phyloP scores from a whole-genome alignment of 352 stramenopile genomes.

The Poterioochromonas sp. region DNA sequence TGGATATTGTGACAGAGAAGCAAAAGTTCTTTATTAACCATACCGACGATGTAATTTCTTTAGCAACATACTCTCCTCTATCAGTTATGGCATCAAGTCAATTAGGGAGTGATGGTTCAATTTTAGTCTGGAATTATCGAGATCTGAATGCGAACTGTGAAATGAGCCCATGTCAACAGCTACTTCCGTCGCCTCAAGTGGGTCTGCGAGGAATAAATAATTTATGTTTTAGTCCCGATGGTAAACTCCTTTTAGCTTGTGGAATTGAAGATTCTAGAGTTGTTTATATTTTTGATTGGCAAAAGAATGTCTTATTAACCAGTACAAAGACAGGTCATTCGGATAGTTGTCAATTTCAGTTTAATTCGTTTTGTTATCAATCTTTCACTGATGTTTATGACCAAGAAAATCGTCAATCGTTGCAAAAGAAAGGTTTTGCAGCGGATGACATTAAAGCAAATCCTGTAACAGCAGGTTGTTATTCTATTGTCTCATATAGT shows the following conservation, averaged over 20 bases:
- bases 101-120: conserved; percentile 50
- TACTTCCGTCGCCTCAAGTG: conserved; percentile 45
- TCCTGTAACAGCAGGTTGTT: neutral
- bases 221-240: conserved; percentile 57
- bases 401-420: neutral
- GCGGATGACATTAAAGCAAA: too few species aligned
- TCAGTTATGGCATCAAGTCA: conserved; percentile 65
- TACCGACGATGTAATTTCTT: conserved; percentile 65
- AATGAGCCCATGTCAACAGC: conserved; percentile 24
- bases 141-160: too few species aligned
- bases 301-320: neutral
- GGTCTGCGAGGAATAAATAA: conserved; percentile 54
- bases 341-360: conserved; percentile 7
- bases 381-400: neutral
- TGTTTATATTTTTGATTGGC: conserved; percentile 23
- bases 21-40: conserved; percentile 59
- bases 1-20: conserved; percentile 57
- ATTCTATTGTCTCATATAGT: conserved; percentile 27
- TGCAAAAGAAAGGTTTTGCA: too few species aligned
- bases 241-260: conserved; percentile 57
- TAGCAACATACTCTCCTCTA: conserved; percentile 59
- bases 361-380: conserved; percentile 19
- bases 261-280: conserved; percentile 57
- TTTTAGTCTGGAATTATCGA: conserved; percentile 48
- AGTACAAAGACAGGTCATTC: conserved; percentile 8